Conservation (phyloP, 2,329 filamentous ascomycete genomes). For the Plenodomus lindquistii region DNA sequence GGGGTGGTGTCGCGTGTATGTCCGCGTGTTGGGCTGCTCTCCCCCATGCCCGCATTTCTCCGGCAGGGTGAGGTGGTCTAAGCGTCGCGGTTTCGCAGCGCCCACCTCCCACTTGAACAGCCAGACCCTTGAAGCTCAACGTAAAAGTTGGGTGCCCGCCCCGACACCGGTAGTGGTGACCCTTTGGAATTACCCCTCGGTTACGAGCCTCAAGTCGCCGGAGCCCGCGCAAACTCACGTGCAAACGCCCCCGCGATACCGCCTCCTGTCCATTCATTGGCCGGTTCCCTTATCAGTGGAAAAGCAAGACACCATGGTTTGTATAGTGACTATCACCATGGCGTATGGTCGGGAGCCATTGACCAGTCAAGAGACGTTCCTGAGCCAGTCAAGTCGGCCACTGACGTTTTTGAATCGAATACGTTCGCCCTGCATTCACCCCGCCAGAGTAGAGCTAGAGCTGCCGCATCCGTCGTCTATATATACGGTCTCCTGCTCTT, state of each 20-base stretch:
- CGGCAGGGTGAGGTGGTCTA: neutral
- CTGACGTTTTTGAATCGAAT: slow-evolving; percentile 64
- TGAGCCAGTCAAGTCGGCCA: slow-evolving; percentile 62
- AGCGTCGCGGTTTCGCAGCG: slow-evolving; percentile 1
- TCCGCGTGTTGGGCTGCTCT: neutral
- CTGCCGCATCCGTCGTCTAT: slow-evolving; percentile 22
- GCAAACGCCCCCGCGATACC: slow-evolving; percentile 25
- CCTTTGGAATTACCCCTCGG: slow-evolving; percentile 29
- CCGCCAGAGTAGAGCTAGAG: slow-evolving; percentile 19
- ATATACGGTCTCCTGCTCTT: slow-evolving; percentile 31
- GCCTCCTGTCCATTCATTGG: slow-evolving; percentile 27
- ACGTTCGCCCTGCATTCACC: slow-evolving; percentile 18
- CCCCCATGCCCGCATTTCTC: neutral
- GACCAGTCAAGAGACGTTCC: slow-evolving; percentile 61
- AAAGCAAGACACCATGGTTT: slow-evolving; percentile 40
- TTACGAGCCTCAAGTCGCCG: slow-evolving; percentile 16
- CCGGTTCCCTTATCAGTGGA: slow-evolving; percentile 38
- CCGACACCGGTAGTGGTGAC: slow-evolving; percentile 23
- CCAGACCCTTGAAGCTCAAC: slow-evolving; percentile 13
- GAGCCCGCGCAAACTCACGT: slow-evolving; percentile 29
- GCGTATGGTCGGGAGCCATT: slow-evolving; percentile 18
- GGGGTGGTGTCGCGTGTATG: slow-evolving; percentile 2
- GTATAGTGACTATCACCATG: slow-evolving; percentile 19
- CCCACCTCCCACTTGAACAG: slow-evolving; percentile 12
- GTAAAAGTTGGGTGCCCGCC: slow-evolving; percentile 23